Percentiles rank a stretch among this genome's conserved stretches.
These are phyloP conservation scores for Trichoderma sp. DNA, from an alignment of 2,329 filamentous ascomycete species.

Conservation along the genomic window DNA sequence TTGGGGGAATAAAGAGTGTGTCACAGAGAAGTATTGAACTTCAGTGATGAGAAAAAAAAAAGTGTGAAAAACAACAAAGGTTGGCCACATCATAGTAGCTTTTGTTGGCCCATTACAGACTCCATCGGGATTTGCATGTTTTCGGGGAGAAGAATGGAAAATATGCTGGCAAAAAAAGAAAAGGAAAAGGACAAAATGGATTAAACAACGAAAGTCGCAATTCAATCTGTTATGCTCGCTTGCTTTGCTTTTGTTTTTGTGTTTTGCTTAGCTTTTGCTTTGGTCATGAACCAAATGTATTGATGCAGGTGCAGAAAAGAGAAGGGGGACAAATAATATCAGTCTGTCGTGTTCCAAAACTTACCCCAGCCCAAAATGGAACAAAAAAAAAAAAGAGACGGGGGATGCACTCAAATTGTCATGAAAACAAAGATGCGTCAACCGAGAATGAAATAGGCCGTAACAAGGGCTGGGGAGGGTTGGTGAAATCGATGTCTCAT, in stretches of 20 bases:
- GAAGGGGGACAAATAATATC: not conserved
- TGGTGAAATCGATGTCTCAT: constrained; percentile 1
- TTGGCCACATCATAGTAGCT: not conserved
- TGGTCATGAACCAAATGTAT: constrained; percentile 2
- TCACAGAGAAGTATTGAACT: not conserved
- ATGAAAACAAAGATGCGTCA: not conserved
- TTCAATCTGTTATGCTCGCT: constrained; percentile 20
- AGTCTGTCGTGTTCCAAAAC: not conserved
- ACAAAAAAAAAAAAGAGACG: not conserved
- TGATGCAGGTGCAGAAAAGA: constrained; percentile 8
- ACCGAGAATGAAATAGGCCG: constrained; percentile 11
- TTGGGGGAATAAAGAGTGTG: not conserved
- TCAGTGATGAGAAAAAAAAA: not conserved
- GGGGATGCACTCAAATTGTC: not conserved
- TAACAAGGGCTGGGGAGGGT: not conserved
- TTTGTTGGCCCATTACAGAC: constrained; percentile 3
- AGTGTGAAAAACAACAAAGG: not conserved
- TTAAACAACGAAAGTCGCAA: constrained; percentile 14
- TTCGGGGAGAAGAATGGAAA: not conserved
- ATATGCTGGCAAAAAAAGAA: not conserved
- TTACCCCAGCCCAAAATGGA: not conserved
- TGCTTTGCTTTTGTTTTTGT: not conserved
- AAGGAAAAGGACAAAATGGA: not conserved
- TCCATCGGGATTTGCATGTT: constrained; percentile 4
- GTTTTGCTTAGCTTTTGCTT: not conserved